These are phyloP conservation scores for Mortierella sp. DNA, from an alignment of 371 early-diverging fungal species.

Conservation along the genomic window DNA sequence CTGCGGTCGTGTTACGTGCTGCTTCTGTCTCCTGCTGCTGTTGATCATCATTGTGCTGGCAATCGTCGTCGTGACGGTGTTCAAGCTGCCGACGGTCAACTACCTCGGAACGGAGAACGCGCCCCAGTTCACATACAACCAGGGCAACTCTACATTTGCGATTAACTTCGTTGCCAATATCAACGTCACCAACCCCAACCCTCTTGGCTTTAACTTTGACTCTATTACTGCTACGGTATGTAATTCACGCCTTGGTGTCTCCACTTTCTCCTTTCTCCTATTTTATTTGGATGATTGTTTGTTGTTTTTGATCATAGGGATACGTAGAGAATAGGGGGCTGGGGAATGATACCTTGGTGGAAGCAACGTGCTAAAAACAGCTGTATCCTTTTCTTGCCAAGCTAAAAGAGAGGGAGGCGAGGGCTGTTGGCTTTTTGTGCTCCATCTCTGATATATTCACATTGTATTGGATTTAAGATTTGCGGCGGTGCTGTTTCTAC, in stretches of 20 bases:
- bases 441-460: neutral
- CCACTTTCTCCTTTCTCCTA: slow-evolving; percentile 1
- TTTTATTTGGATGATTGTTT: neutral
- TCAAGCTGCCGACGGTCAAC: slow-evolving; percentile 47
- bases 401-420: too few species aligned
- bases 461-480: neutral
- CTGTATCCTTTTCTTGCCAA: too few species aligned
- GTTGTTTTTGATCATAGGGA: neutral
- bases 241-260: neutral
- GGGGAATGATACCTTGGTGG: too few species aligned
- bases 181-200: slow-evolving; percentile 66
- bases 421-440: neutral
- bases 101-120: slow-evolving; percentile 25
- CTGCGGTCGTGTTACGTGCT: slow-evolving; percentile 51
- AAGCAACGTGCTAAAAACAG: too few species aligned
- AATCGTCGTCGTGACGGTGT: slow-evolving; percentile 37
- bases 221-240: slow-evolving; percentile 65
- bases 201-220: slow-evolving; percentile 66
- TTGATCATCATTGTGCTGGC: slow-evolving; percentile 40
- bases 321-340: too few species aligned
- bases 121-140: slow-evolving; percentile 23
- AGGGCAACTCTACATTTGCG: slow-evolving; percentile 20
- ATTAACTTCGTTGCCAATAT: slow-evolving; percentile 49
- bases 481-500: slow-evolving; percentile 7
- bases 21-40: slow-evolving; percentile 36